phyloP scores from a whole-genome alignment of 2,329 filamentous ascomycete genomes.

The Juglanconis juglandina region DNA sequence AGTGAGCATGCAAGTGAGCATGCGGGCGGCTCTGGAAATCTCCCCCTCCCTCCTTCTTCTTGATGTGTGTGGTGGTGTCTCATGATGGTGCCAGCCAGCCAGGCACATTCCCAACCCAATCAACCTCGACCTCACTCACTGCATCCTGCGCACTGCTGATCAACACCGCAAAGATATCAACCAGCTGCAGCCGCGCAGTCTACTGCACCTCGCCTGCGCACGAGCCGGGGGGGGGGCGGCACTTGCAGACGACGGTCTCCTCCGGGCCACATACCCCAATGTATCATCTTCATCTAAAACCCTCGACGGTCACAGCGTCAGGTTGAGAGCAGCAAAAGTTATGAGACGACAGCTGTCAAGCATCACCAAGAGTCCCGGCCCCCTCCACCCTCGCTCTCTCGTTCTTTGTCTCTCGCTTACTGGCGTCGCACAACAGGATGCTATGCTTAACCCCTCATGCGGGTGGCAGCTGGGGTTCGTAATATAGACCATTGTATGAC shows the following conservation, averaged over 20 bases:
- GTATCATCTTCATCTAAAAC: neutral
- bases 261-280: neutral
- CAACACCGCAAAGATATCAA: neutral
- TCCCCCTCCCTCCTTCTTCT: neutral
- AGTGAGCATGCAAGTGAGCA: neutral
- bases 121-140: too few relatives aligned
- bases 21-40: neutral
- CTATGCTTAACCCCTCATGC: conserved; percentile 1
- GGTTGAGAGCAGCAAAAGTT: neutral
- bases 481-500: conserved; percentile 8
- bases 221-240: conserved; percentile 1
- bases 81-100: neutral
- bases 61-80: neutral
- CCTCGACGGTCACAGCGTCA: neutral
- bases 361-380: neutral
- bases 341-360: neutral
- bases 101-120: neutral
- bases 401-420: conserved; percentile 15
- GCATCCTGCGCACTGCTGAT: neutral
- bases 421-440: conserved; percentile 7
- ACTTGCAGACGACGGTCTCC: neutral
- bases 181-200: neutral
- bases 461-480: conserved; percentile 3
- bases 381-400: neutral
- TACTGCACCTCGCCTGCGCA: conserved; percentile 14